Evolutionary conservation across 2,329 filamentous ascomycete species (phyloP).

Genomic region (Fusarium proliferatum): DNA sequence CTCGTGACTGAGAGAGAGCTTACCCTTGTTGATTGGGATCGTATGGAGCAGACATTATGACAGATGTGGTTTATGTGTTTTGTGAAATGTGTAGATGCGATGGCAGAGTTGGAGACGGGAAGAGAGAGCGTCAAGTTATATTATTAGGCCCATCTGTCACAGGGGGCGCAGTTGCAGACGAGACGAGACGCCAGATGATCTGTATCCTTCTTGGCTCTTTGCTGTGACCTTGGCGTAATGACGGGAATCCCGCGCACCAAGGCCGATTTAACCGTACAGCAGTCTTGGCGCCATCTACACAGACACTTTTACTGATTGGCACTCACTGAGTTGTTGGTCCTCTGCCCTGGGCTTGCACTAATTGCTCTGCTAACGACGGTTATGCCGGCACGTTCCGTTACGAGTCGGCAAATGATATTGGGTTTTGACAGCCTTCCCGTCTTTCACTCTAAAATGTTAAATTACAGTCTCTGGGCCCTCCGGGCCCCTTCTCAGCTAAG

Average conservation of each 20-base stretch:
- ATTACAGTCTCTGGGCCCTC: not conserved
- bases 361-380: not conserved
- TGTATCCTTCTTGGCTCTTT: constrained; percentile 31
- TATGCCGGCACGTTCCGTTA: constrained; percentile 7
- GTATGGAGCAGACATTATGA: constrained; percentile 35
- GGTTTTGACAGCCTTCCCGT: not conserved
- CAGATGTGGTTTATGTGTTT: not conserved
- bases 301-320: not conserved
- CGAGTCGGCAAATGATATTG: not conserved
- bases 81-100: not conserved
- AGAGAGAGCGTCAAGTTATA: constrained; percentile 14
- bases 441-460: not conserved
- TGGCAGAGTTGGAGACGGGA: not conserved
- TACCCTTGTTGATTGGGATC: constrained; percentile 32
- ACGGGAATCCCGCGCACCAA: constrained; percentile 11
- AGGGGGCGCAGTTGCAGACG: not conserved
- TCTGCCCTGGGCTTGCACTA: not conserved
- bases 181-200: constrained; percentile 17
- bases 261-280: constrained; percentile 37
- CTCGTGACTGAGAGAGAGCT: not conserved
- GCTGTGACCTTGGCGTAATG: constrained; percentile 33
- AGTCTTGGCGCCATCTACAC: constrained; percentile 14
- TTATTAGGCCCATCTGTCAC: not conserved
- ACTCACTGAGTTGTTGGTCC: not conserved
- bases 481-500: not conserved